Evolutionary conservation across 2,329 filamentous ascomycete species (phyloP), one percentile per base, ranked within the genome.

Genomic region (Sodiomyces alkalinus): DNA sequence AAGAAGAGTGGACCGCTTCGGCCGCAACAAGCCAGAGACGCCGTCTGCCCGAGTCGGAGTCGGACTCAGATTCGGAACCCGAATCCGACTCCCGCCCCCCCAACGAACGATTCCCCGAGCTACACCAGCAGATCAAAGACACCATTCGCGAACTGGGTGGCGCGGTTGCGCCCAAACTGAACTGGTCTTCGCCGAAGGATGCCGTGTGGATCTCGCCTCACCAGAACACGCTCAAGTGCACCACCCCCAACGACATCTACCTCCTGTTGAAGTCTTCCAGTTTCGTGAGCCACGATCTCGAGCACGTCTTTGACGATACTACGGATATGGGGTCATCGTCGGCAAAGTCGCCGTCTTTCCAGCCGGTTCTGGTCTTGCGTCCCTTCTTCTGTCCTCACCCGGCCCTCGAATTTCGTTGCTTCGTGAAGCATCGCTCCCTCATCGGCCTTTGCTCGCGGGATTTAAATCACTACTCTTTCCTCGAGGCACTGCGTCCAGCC

Each of bases 151-250:
- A 86, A 41, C 67, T 96, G 1, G 86, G 82, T 11, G 87, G 87
- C 33, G 73, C 76, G 34, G 86, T 93, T 7, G 76, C 80, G 2
- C 90, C 90, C 1, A 98, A 98, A 53, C 60, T 98, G 26, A 96
- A 96, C 58, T 98, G 90, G 90, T 94, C 86, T 5, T 77, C 85
- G 4, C 90, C 90, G 4, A 93, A 94, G 51, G 90, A 98, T 48
- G 90, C 90, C 7, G 82, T 80, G 14, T 94, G 85, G 79, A 94
- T 98, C 52, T 73, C 68, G 54, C 75, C 54, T 55, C 49, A 87
- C 64, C 53, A 75, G 43, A 98, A 98, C 52, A 92, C 81, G 26
- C 79, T 94, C 56, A 83, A 92, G 51, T 98, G 90, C 53, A 75
- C 74, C 4, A 74, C 73, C 1, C 73, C 90, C 3, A 92, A 90